A percentile compares a stretch with the other conserved stretches of the same genome.
These are phyloP conservation scores for Pythium periplocum DNA, from an alignment of 352 stramenopile genomes.

Conservation along the genomic window DNA sequence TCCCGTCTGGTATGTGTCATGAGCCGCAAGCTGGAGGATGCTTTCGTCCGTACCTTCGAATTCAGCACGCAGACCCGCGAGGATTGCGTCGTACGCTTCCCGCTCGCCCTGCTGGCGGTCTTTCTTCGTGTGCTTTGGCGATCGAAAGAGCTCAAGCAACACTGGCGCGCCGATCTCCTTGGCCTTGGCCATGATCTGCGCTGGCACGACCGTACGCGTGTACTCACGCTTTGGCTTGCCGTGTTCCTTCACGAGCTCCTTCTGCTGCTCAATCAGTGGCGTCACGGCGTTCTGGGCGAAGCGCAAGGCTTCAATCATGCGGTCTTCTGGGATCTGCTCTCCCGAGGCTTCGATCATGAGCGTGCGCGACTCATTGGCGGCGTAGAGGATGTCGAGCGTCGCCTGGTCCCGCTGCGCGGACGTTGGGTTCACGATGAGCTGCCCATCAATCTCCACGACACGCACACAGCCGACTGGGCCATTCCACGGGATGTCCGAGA, in stretches of 20 bases:
- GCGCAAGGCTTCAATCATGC: constrained; percentile 69
- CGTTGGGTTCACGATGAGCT: constrained; percentile 92
- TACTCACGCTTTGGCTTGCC: constrained; percentile 74
- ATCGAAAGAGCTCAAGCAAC: constrained; percentile 33
- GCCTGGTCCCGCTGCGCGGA: constrained; percentile 55
- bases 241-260: constrained; percentile 39
- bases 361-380: constrained; percentile 61
- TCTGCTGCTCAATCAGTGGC: constrained; percentile 56
- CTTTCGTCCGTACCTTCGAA: constrained; percentile 43
- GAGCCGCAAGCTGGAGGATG: constrained; percentile 54
- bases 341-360: constrained; percentile 89
- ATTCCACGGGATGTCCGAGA: constrained; percentile 88
- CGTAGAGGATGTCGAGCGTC: constrained; percentile 84
- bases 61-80: constrained; percentile 46
- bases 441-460: constrained; percentile 76
- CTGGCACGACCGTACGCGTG: constrained; percentile 30
- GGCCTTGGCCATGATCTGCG: constrained; percentile 52
- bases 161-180: constrained; percentile 32
- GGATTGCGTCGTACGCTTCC: constrained; percentile 66
- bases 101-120: constrained; percentile 63
- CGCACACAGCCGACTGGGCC: constrained; percentile 88
- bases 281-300: constrained; percentile 65
- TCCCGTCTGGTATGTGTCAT: constrained; percentile 75
- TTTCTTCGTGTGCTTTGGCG: constrained; percentile 39
- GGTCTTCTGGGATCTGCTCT: constrained; percentile 63